phyloP scores from a whole-genome alignment of 2,329 filamentous ascomycete genomes.

The Amauroascus niger region DNA sequence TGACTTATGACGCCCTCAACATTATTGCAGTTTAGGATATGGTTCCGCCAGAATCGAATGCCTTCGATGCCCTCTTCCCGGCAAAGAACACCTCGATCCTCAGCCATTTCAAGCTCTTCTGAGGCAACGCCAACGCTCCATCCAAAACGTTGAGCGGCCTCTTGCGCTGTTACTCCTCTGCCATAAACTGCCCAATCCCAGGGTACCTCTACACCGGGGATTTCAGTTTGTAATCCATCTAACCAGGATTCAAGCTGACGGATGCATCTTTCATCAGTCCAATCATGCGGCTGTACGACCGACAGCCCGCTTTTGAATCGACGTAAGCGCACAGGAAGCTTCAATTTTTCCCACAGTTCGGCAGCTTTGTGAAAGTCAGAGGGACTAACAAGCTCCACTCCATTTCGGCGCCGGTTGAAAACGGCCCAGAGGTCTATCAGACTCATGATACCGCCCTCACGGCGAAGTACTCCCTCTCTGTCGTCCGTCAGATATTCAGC shows the following conservation, averaged over 20 bases:
- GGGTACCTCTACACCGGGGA: slow-evolving; percentile 52
- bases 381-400: slow-evolving; percentile 88
- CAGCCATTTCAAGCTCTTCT: slow-evolving; percentile 94
- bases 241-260: slow-evolving; percentile 68
- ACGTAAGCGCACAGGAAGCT: slow-evolving; percentile 73
- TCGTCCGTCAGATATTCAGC: slow-evolving; percentile 88
- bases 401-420: slow-evolving; percentile 86
- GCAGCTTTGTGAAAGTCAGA: slow-evolving; percentile 86
- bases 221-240: slow-evolving; percentile 57
- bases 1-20: background rate
- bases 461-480: slow-evolving; percentile 62
- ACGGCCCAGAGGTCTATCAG: slow-evolving; percentile 87
- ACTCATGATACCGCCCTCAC: slow-evolving; percentile 77
- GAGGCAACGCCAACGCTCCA: slow-evolving; percentile 96
- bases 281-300: slow-evolving; percentile 79
- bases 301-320: slow-evolving; percentile 90
- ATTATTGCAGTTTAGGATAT: slow-evolving; percentile 12
- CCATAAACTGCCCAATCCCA: slow-evolving; percentile 77
- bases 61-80: slow-evolving; percentile 89
- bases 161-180: slow-evolving; percentile 77
- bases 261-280: slow-evolving; percentile 85
- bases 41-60: slow-evolving; percentile 86
- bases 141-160: slow-evolving; percentile 78
- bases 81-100: slow-evolving; percentile 78
- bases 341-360: slow-evolving; percentile 75